Conservation (phyloP, 176 grass and related monocot species). For the Thinopyrum elongatum region DNA sequence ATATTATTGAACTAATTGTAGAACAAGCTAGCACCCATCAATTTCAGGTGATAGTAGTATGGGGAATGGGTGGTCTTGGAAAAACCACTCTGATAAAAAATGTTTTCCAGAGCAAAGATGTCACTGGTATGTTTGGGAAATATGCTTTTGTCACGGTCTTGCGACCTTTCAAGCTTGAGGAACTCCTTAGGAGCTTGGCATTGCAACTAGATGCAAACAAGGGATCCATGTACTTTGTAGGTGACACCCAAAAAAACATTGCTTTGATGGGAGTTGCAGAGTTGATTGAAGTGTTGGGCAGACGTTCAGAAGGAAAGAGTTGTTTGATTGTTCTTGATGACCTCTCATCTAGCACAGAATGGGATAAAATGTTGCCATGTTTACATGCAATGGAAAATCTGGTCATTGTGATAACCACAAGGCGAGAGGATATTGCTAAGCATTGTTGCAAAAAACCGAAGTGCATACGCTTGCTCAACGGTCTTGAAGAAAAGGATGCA, state of each 20-base stretch:
- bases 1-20: background rate
- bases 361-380: background rate
- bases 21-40: background rate
- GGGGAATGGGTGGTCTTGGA: background rate
- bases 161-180: background rate
- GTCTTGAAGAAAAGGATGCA: background rate
- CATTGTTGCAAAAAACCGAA: background rate
- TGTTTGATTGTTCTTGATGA: background rate
- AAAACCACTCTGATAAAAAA: slow-evolving; percentile 28
- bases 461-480: background rate
- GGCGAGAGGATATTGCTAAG: background rate
- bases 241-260: background rate
- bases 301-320: background rate
- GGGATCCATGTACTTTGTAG: background rate
- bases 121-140: background rate
- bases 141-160: background rate
- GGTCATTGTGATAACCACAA: slow-evolving; percentile 30
- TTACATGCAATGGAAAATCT: background rate
- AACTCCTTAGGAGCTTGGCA: background rate
- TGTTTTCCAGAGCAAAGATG: background rate
- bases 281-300: background rate
- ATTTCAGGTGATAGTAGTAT: background rate
- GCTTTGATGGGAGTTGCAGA: background rate
- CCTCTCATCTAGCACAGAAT: background rate
- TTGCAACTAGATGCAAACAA: background rate